phyloP scores from a whole-genome alignment of 441 rosid species.

The Pelargonium australe region DNA sequence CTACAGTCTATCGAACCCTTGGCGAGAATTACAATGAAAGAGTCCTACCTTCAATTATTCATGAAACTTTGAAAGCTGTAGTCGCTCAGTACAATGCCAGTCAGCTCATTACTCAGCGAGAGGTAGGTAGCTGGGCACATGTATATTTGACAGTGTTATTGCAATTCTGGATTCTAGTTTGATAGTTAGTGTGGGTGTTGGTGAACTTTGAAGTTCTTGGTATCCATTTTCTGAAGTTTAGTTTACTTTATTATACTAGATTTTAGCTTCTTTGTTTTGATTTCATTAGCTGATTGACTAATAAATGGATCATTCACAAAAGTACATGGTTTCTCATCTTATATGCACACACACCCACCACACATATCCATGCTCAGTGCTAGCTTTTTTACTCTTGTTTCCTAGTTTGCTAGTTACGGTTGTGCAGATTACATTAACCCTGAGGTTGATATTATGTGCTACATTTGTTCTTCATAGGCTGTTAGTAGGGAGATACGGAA shows the following conservation, averaged over 20 bases:
- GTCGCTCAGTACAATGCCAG: slow-evolving; percentile 97
- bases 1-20: slow-evolving; percentile 63
- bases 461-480: slow-evolving; percentile 29
- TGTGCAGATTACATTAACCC: neutral
- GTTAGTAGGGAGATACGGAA: slow-evolving; percentile 82
- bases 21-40: slow-evolving; percentile 88
- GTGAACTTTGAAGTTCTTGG: no score
- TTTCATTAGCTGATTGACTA: no score
- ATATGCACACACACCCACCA: no score
- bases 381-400: no score
- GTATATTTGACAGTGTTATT: neutral
- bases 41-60: slow-evolving; percentile 79
- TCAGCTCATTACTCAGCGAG: slow-evolving; percentile 90
- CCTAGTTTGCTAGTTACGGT: neutral
- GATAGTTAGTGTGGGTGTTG: no score
- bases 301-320: no score
- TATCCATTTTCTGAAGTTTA: no score
- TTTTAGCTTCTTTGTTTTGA: no score
- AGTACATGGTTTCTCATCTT: no score
- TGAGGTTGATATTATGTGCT: neutral
- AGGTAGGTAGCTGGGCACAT: slow-evolving; percentile 34
- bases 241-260: no score
- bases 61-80: slow-evolving; percentile 87
- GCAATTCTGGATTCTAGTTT: neutral
- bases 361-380: no score